These are phyloP conservation scores for Leishmania mexicana DNA, from an alignment of 208 protist genomes.

Conservation along the genomic window DNA sequence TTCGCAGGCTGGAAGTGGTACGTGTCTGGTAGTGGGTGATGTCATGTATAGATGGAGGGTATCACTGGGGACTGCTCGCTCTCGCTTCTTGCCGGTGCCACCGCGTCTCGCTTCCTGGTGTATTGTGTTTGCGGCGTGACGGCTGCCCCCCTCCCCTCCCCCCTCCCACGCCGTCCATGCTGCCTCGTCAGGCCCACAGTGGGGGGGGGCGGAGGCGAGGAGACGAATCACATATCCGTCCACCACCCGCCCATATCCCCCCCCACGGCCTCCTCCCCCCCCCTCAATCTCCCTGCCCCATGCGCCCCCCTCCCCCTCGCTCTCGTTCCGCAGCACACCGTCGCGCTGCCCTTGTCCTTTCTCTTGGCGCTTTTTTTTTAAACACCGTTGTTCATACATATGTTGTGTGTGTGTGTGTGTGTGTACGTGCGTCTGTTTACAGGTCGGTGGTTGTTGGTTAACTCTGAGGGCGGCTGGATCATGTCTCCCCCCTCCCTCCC, in stretches of 20 bases:
- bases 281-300: no score
- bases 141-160: no score
- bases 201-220: no score
- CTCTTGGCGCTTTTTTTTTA: slow-evolving; percentile 7
- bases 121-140: neutral
- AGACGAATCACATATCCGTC: neutral
- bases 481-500: no score
- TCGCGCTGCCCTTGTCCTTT: no score
- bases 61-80: neutral
- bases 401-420: slow-evolving; percentile 20
- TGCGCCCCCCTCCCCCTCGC: neutral
- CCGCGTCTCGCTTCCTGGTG: neutral
- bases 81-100: neutral
- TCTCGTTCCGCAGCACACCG: neutral
- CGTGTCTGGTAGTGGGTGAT: no score
- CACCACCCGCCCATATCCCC: no score
- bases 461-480: no score
- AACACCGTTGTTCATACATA: neutral
- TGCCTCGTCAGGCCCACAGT: neutral
- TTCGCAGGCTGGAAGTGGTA: neutral
- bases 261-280: no score
- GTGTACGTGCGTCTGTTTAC: neutral
- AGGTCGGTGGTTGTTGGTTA: neutral
- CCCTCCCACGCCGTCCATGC: neutral
- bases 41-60: no score